These are phyloP conservation scores for Collariella sp. DNA, from an alignment of 495 filamentous ascomycete genomes.

Conservation along the genomic window DNA sequence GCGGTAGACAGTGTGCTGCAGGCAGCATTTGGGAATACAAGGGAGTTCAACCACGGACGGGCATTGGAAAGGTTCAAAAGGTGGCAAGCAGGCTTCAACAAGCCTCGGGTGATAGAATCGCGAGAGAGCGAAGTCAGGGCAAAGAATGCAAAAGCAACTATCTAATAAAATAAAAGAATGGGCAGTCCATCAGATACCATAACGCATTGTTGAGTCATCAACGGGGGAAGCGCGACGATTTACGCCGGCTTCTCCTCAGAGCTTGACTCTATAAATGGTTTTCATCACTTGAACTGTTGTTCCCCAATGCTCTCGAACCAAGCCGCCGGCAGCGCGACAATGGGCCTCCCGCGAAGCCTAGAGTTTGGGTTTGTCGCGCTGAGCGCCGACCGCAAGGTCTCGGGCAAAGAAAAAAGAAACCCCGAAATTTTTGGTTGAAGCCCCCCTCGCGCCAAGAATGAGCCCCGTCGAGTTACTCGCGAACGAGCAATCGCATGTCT, in stretches of 20 bases:
- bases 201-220: conserved; percentile 66
- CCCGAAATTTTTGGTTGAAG: conserved; percentile 21
- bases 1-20: neutral
- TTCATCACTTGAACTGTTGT: conserved; percentile 83
- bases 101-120: neutral
- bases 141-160: neutral
- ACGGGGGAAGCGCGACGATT: conserved; percentile 24
- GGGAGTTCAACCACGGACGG: neutral
- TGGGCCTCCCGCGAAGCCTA: conserved; percentile 41
- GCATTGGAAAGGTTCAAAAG: neutral
- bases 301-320: conserved; percentile 20
- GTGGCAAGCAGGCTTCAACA: conserved; percentile 17
- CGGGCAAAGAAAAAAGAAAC: conserved; percentile 26
- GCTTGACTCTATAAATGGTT: conserved; percentile 97
- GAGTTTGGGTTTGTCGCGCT: conserved; percentile 33
- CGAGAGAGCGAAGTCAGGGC: neutral
- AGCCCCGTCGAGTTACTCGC: conserved; percentile 99
- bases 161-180: conserved; percentile 12
- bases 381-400: conserved; percentile 13
- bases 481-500: conserved; percentile 96
- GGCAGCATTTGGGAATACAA: neutral
- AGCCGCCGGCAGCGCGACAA: conserved; percentile 22
- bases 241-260: conserved; percentile 65
- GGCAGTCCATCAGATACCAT: conserved; percentile 84
- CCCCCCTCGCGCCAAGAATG: conserved; percentile 99